Conservation (phyloP, 2,329 filamentous ascomycete species). For the Colletotrichum eleusines region DNA sequence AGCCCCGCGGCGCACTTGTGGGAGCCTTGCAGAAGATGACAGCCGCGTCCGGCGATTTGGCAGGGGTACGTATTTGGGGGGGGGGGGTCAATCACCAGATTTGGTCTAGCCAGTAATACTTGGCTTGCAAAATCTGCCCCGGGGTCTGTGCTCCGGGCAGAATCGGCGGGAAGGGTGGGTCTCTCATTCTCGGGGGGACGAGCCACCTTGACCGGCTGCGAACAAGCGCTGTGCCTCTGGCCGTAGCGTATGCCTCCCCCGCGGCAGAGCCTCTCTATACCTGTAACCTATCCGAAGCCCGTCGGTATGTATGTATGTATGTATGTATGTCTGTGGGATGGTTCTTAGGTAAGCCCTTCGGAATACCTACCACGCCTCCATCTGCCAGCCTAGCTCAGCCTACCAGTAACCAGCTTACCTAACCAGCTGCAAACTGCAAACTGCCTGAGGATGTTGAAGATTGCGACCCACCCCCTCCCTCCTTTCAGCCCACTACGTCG, state of each 20-base stretch:
- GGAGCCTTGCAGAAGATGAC: background rate
- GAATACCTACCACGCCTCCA: background rate
- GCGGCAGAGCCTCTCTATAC: background rate
- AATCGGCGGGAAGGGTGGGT: conserved; percentile 8
- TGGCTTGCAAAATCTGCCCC: too few species aligned
- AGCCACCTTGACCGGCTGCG: background rate
- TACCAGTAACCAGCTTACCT: background rate
- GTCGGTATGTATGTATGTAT: background rate
- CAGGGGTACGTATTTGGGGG: too few species aligned
- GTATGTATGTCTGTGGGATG: too few species aligned
- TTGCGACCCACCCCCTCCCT: background rate
- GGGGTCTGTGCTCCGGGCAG: background rate
- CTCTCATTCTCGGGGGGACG: background rate
- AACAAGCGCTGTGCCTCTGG: background rate
- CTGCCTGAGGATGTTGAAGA: background rate
- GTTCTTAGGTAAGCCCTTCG: background rate
- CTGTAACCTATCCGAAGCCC: too few species aligned
- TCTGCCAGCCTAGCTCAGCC: background rate
- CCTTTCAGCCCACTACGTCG: background rate
- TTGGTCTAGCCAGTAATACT: too few species aligned
- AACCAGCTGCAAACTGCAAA: too few species aligned
- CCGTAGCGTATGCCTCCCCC: background rate
- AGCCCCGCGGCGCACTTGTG: background rate
- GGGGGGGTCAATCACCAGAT: too few species aligned
- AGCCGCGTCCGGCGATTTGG: conserved; percentile 7